These are phyloP conservation scores for Cudoniella acicularis DNA, from an alignment of 495 filamentous ascomycete genomes.

Conservation along the genomic window DNA sequence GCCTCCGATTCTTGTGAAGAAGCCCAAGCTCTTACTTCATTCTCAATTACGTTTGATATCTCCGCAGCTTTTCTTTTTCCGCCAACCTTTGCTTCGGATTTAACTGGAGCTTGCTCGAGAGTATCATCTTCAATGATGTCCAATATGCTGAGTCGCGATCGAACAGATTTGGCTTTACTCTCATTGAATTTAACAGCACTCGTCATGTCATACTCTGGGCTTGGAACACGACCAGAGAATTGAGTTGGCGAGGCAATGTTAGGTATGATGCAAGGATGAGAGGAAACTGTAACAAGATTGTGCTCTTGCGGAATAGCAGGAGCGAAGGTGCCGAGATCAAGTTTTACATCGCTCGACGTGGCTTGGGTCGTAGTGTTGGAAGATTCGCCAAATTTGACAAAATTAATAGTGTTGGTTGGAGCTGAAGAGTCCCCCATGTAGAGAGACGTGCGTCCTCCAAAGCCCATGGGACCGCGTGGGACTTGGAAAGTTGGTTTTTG, in stretches of 20 bases:
- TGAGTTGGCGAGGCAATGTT: background rate
- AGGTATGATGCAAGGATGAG: background rate
- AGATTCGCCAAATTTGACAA: background rate
- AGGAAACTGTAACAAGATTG: background rate
- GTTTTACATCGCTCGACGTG: background rate
- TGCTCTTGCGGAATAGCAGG: background rate
- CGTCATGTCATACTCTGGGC: constrained; percentile 35
- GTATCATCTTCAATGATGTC: constrained; percentile 28
- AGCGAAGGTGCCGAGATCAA: background rate
- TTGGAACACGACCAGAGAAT: constrained; percentile 4
- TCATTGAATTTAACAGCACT: constrained; percentile 35
- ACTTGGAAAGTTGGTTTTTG: background rate
- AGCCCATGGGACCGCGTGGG: no score
- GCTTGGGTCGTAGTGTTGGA: background rate
- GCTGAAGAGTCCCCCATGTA: background rate
- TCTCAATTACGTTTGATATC: constrained; percentile 30
- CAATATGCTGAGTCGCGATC: constrained; percentile 28
- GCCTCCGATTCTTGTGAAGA: constrained; percentile 5
- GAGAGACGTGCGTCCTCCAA: background rate
- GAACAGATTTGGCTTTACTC: constrained; percentile 28
- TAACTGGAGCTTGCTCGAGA: background rate
- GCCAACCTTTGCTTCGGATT: background rate
- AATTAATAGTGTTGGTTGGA: background rate
- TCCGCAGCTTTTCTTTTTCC: constrained; percentile 34
- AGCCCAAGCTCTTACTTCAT: constrained; percentile 25